Conservation (phyloP, 257 asterid genomes). For the Solanum lignicaule region DNA sequence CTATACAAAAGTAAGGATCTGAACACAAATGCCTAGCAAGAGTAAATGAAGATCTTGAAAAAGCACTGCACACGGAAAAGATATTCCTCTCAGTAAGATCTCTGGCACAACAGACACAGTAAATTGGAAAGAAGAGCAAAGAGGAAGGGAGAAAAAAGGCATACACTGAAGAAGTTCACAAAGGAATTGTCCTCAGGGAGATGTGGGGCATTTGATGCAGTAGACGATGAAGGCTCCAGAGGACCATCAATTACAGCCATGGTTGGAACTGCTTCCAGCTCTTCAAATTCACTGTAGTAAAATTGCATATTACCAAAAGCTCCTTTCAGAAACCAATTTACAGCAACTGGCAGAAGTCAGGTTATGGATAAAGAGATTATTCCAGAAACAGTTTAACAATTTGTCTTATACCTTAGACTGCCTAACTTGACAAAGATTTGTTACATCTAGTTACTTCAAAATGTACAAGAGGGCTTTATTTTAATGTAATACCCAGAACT, state of each 20-base stretch:
- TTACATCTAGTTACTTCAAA: neutral
- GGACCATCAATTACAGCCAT: slow-evolving; percentile 85
- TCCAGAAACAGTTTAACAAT: neutral
- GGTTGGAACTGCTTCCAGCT: slow-evolving; percentile 89
- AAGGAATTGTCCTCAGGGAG: slow-evolving; percentile 71
- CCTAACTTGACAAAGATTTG: neutral
- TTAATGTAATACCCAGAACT: neutral
- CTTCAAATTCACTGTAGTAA: slow-evolving; percentile 70
- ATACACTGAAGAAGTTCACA: slow-evolving; percentile 82
- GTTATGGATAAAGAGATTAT: neutral
- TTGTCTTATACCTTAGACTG: neutral
- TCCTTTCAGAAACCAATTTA: neutral
- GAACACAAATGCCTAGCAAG: neutral
- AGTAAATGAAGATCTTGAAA: neutral
- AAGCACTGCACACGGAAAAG: neutral
- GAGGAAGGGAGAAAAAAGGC: slow-evolving; percentile 2
- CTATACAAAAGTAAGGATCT: neutral
- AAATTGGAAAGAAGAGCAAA: neutral
- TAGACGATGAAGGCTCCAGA: slow-evolving; percentile 60
- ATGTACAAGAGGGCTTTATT: neutral
- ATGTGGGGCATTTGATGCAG: slow-evolving; percentile 36
- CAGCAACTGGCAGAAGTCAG: neutral
- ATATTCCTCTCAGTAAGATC: neutral
- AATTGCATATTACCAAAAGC: neutral
- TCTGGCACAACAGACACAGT: neutral